Evolutionary conservation across 2,329 filamentous ascomycete genomes (phyloP), one percentile per base, ranked within the genome.

Genomic region (Beauveria medogensis): DNA sequence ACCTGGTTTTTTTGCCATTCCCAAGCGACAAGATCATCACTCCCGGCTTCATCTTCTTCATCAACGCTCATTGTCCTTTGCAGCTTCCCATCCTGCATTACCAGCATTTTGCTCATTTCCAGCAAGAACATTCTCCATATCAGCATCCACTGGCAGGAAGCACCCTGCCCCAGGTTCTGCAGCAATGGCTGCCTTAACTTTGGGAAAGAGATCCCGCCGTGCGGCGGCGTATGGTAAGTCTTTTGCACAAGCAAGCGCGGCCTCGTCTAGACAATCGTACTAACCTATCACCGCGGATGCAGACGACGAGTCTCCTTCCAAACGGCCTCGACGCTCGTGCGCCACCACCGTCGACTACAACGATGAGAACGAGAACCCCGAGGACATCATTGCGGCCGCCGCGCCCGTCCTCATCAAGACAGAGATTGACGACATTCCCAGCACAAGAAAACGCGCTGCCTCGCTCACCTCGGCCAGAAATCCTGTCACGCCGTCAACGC

Each of bases 401-500:
- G 75, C 78, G 70, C 51, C 50, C 22, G 10, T 55, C 22, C 47
- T 48, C 24, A 74, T 78, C 40, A 73, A 82, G 64, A 76, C 80
- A 55, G 75, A 77, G 34, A 66, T 71, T 20, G 72, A 74, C 50
- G 71, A 74, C 20, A 69, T 70, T 55, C 59, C 68, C 8, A 18
- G 59, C 26, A 37, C 34, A 71, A 69, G 63, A 66, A 63, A 20
- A 68, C 67, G 62, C 67, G 67, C 24, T 68, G 67, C 40, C 65
- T 64, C 22, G 69, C 72, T n/a, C 70, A 70, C 70, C 3, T 67
- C 71, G 16, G 74, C 71, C 57, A 72, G 78, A 69, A 82, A 75
- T 52, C 83, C 84, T 16, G 78, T 86, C 55, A 89, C 87, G 2
- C 90, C 90, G 1, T 84, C 84, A 24, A 92, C 90, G 12, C 87